These are phyloP conservation scores for Fagopyrum esculentum DNA, from an alignment of 148 eudicot species.

Conservation along the genomic window DNA sequence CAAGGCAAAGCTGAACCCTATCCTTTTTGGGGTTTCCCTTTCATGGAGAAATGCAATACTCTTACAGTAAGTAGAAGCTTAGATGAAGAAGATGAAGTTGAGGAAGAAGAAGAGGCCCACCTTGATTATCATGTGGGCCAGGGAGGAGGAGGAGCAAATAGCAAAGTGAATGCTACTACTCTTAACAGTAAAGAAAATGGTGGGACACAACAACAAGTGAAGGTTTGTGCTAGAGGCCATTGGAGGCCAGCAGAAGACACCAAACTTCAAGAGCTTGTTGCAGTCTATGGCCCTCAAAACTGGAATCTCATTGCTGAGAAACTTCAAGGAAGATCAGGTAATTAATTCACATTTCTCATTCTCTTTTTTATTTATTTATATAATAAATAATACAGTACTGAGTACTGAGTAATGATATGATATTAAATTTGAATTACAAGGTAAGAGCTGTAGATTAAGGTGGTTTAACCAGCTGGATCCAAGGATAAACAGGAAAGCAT, in stretches of 20 bases:
- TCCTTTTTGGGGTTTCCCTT: conserved; percentile 5
- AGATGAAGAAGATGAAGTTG: neutral
- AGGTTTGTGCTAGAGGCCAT: conserved; percentile 29
- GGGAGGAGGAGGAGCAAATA: neutral
- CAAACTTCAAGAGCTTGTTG: conserved; percentile 31
- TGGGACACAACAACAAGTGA: neutral
- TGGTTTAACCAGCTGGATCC: conserved; percentile 54
- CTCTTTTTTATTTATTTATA: neutral
- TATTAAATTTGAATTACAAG: conserved; percentile 10
- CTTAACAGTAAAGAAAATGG: neutral
- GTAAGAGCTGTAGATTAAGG: conserved; percentile 46
- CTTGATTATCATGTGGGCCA: neutral
- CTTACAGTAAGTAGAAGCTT: too few species aligned
- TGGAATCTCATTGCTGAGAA: conserved; percentile 36
- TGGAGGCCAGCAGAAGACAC: conserved; percentile 39
- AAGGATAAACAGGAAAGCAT: conserved; percentile 41
- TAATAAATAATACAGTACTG: too few species aligned
- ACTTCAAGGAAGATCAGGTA: conserved; percentile 30
- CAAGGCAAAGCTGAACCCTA: neutral
- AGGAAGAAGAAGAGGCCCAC: neutral
- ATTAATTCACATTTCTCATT: neutral
- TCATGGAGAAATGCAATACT: neutral
- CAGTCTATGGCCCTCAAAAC: conserved; percentile 30
- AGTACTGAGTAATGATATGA: neutral
- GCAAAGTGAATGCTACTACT: neutral